phyloP scores from a whole-genome alignment of 306 rosid genomes.

The Vigna radiata region DNA sequence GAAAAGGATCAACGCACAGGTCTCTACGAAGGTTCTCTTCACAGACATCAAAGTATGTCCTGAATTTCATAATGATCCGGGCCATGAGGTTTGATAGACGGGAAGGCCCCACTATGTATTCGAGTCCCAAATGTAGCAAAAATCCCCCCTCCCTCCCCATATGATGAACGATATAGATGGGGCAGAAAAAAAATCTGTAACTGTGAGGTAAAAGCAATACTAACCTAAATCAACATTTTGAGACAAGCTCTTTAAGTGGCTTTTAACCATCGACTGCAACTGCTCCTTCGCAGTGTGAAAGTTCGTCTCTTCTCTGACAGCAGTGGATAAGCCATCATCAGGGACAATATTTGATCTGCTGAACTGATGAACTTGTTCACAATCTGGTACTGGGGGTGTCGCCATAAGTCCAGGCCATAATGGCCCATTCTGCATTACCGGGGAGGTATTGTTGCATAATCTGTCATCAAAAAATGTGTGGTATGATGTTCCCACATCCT shows the following conservation, averaged over 20 bases:
- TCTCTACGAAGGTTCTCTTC: conserved; percentile 34
- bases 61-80: conserved; percentile 12
- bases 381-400: conserved; percentile 51
- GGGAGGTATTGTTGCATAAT: conserved; percentile 57
- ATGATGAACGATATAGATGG: conserved; percentile 20
- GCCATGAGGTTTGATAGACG: conserved; percentile 24
- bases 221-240: conserved; percentile 63
- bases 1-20: conserved; percentile 20
- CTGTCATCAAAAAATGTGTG: conserved; percentile 74
- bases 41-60: conserved; percentile 28
- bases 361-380: conserved; percentile 60
- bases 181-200: conserved; percentile 19
- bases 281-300: conserved; percentile 68
- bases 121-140: conserved; percentile 2
- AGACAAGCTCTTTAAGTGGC: conserved; percentile 68
- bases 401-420: conserved; percentile 62
- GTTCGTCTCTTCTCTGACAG: conserved; percentile 54
- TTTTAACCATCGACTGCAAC: conserved; percentile 64
- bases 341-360: conserved; percentile 53
- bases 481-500: conserved; percentile 60
- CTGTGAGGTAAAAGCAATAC: conserved; percentile 33
- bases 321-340: conserved; percentile 43
- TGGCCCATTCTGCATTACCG: conserved; percentile 42
- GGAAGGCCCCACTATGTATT: conserved; percentile 4
- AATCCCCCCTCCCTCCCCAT: conserved; percentile 30